Conservation (phyloP, 2,329 filamentous ascomycete genomes). For the Thelonectria discophora region DNA sequence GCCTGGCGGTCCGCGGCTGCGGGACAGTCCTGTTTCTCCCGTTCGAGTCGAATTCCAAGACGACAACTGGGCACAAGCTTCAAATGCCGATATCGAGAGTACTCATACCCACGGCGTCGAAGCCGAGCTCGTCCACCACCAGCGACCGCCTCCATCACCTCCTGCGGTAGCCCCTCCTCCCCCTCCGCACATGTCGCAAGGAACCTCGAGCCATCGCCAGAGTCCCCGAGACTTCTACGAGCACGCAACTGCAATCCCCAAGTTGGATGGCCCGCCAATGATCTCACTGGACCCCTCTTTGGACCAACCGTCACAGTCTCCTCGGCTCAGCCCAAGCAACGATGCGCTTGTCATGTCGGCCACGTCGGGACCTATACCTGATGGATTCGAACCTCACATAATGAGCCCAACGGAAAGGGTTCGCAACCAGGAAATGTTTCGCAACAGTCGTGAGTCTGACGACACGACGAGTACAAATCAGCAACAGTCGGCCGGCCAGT, state of each 20-base stretch:
- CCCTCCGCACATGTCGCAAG: conserved; percentile 33
- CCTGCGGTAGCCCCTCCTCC: conserved; percentile 49
- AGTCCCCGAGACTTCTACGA: conserved; percentile 27
- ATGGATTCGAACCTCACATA: conserved; percentile 46
- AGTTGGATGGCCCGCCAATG: conserved; percentile 12
- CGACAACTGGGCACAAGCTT: conserved; percentile 62
- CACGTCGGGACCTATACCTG: conserved; percentile 28
- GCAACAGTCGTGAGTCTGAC: conserved; percentile 64
- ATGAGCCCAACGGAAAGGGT: conserved; percentile 45
- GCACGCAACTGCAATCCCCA: conserved; percentile 6
- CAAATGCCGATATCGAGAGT: conserved; percentile 61
- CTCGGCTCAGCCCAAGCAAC: conserved; percentile 19
- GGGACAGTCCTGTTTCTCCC: conserved; percentile 64
- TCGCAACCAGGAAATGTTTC: conserved; percentile 50
- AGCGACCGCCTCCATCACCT: conserved; percentile 29
- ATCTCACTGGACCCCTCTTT: conserved; percentile 25
- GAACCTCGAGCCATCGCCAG: conserved; percentile 18
- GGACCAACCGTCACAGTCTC: conserved; percentile 13
- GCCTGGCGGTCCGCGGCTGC: conserved; percentile 55
- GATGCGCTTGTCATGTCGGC: conserved; percentile 32
- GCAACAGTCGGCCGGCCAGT: conserved; percentile 58
- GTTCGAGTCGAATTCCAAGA: conserved; percentile 63
- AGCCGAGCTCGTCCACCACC: conserved; percentile 39
- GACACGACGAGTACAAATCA: conserved; percentile 59
- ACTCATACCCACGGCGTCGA: conserved; percentile 41